phyloP scores from a whole-genome alignment of 1,284 basidiomycete species.

The Microbotryomycetes sp. region DNA sequence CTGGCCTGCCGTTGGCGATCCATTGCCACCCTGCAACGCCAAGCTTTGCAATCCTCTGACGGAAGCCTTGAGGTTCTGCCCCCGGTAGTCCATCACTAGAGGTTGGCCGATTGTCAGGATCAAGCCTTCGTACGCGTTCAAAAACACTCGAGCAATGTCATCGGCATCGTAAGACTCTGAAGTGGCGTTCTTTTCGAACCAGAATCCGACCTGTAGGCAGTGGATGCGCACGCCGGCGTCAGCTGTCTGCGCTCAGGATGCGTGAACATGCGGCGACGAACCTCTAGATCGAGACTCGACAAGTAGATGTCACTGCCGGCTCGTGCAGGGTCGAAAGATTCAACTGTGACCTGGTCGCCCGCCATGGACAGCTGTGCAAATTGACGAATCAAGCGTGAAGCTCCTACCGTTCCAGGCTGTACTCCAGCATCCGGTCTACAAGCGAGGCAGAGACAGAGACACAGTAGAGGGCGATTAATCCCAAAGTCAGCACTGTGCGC shows the following conservation, averaged over 20 bases:
- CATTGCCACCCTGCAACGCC: slow-evolving; percentile 55
- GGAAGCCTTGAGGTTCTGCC: slow-evolving; percentile 69
- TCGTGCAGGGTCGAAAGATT: slow-evolving; percentile 49
- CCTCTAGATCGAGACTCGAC: slow-evolving; percentile 29
- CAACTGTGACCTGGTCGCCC: slow-evolving; percentile 68
- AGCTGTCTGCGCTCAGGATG: neutral
- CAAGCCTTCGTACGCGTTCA: slow-evolving; percentile 58
- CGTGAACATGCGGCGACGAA: neutral
- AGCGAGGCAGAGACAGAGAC: slow-evolving; percentile 17
- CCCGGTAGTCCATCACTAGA: slow-evolving; percentile 85
- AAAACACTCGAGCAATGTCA: slow-evolving; percentile 70
- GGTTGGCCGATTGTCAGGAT: slow-evolving; percentile 58
- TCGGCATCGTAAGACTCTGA: slow-evolving; percentile 61
- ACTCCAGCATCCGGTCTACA: slow-evolving; percentile 34
- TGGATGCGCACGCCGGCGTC: neutral
- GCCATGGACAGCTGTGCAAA: slow-evolving; percentile 64
- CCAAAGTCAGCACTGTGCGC: neutral
- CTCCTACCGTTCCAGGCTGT: slow-evolving; percentile 41
- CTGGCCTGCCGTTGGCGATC: slow-evolving; percentile 49
- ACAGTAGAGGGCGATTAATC: neutral
- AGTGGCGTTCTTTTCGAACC: slow-evolving; percentile 33
- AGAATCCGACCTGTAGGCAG: slow-evolving; percentile 22
- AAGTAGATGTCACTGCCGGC: slow-evolving; percentile 26
- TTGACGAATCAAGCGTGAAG: slow-evolving; percentile 63
- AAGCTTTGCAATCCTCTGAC: slow-evolving; percentile 63